Evolutionary conservation across 352 stramenopile species (phyloP), one percentile per base, ranked within the genome.

Genomic region (Phytopythium delawarense): DNA sequence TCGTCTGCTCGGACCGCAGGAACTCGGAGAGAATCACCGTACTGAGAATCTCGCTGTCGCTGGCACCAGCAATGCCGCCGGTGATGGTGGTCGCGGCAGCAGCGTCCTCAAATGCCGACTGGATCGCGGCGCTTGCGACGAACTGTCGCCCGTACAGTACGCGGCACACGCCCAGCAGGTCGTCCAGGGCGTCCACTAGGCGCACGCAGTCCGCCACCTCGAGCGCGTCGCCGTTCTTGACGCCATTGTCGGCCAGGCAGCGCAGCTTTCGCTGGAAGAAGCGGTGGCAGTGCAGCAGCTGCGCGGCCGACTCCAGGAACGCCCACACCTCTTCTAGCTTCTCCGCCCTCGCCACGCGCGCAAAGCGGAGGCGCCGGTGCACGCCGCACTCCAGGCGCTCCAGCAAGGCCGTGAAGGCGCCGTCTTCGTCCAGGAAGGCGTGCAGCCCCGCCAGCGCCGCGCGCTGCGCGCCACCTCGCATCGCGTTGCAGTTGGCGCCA

Each of bases 181-280:
- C 71, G 13, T 21, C 42, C 25, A 79, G 30, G 25, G 59, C 63
- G 7, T 72, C 57, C 49, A 76, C 69, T 5, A 79, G 57, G 12
- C 15, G 56, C 23, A 25, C 62, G 65, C 68, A 75, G 35, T 65
- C 71, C 35, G 13, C 35, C 21, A 48, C 28, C 7, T 57, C 30
- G 25, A 53, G 62, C 9, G 49, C 52, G 35, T 9, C 39, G 49
- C 56, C 54, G 57, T 23, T 64, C 54, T 48, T 53, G 8, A 51
- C 40, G 21, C 20, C 39, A 30, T 49, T 20, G 25, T 70, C 54
- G 7, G n/a, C 18, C 25, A 69, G 11, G 2, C 39, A n/a, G 39
- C 68, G 65, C 35, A 76, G 40, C 55, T 74, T 79, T 2, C n/a
- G 35, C 25, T 72, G 68, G 61, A 76, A 79, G 13, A 74, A 40